Conservation (phyloP, 768 basidiomycete genomes). For the Suillus plorans region DNA sequence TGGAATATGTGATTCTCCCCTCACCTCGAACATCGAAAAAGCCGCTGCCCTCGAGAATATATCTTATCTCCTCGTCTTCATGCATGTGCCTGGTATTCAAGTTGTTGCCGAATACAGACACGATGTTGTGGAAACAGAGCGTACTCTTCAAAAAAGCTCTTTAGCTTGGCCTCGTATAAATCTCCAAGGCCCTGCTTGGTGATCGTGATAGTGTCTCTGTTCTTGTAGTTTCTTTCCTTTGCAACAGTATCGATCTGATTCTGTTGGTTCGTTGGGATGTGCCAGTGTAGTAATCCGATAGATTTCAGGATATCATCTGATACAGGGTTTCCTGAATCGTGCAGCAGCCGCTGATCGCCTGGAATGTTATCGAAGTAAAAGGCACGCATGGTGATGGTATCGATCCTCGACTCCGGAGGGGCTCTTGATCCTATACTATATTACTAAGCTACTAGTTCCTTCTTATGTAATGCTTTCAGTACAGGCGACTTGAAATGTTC, state of each 20-base stretch:
- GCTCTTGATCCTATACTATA: too few relatives aligned
- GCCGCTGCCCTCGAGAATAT: constrained; percentile 79
- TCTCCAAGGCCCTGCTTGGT: constrained; percentile 81
- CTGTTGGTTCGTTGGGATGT: constrained; percentile 54
- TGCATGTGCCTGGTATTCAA: constrained; percentile 71
- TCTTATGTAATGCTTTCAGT: too few relatives aligned
- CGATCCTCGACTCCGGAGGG: too few relatives aligned
- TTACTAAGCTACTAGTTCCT: too few relatives aligned
- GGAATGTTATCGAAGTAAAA: constrained; percentile 75
- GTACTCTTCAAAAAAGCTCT: constrained; percentile 82
- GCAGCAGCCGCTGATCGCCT: constrained; percentile 79
- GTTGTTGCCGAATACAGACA: neutral
- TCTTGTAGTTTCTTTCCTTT: constrained; percentile 73
- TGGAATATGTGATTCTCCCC: constrained; percentile 17
- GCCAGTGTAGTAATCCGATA: constrained; percentile 68
- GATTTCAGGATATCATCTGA: constrained; percentile 44
- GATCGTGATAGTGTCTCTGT: constrained; percentile 77
- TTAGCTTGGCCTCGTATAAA: constrained; percentile 78
- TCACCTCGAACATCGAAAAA: constrained; percentile 90
- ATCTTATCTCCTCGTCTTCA: constrained; percentile 95
- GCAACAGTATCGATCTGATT: constrained; percentile 63
- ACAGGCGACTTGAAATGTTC: too few relatives aligned
- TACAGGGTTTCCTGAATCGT: constrained; percentile 69
- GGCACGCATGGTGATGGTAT: constrained; percentile 52
- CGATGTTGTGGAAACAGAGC: constrained; percentile 17